Conservation (phyloP, 1,284 basidiomycete species). For the Ceratobasidium sp. region DNA sequence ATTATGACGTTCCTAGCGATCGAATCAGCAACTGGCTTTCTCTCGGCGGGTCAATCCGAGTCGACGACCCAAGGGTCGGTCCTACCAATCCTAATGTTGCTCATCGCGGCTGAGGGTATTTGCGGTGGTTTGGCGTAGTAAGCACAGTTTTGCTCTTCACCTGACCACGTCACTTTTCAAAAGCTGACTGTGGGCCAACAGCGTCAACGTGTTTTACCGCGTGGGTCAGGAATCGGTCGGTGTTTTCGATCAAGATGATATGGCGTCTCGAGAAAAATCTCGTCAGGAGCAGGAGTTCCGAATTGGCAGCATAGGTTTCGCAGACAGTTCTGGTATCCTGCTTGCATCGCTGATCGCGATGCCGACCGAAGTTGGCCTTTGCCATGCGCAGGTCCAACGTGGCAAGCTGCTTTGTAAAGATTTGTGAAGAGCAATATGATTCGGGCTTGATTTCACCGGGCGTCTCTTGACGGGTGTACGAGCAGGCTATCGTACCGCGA, state of each 20-base stretch:
- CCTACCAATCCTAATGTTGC: slow-evolving; percentile 74
- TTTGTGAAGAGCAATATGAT: slow-evolving; percentile 60
- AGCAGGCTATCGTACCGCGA: not conserved
- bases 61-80: slow-evolving; percentile 58
- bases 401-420: slow-evolving; percentile 81
- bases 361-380: slow-evolving; percentile 85
- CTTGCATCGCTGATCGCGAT: slow-evolving; percentile 83
- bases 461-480: not conserved
- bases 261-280: slow-evolving; percentile 50
- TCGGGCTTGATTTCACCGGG: slow-evolving; percentile 7
- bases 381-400: slow-evolving; percentile 76
- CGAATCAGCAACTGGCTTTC: slow-evolving; percentile 78
- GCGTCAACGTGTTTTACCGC: slow-evolving; percentile 89
- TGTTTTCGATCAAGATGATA: slow-evolving; percentile 63
- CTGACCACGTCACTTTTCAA: not conserved
- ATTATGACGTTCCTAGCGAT: slow-evolving; percentile 71
- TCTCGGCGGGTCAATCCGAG: slow-evolving; percentile 63
- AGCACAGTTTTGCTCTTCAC: slow-evolving; percentile 55
- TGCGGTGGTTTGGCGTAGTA: slow-evolving; percentile 95
- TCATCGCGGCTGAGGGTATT: slow-evolving; percentile 86
- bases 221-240: slow-evolving; percentile 75
- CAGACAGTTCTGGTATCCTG: slow-evolving; percentile 82
- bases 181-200: slow-evolving; percentile 53
- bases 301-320: slow-evolving; percentile 87
- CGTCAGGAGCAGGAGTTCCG: slow-evolving; percentile 81